Conservation (phyloP, 345 rosid genomes). For the Rhodomyrtus tomentosa region DNA sequence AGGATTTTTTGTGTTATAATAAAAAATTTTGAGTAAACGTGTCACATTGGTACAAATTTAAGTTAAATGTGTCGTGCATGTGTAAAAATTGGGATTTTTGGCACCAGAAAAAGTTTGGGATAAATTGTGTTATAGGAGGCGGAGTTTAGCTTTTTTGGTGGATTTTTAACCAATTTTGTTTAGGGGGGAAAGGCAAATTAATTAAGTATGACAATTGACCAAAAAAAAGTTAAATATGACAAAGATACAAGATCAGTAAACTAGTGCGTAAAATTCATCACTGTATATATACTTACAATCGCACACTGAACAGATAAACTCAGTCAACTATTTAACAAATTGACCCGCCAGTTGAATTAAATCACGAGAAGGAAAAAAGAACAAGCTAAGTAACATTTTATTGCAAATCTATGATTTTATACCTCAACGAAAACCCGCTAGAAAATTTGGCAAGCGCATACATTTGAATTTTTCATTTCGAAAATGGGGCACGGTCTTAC, state of each 20-base stretch:
- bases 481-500: rapidly evolving
- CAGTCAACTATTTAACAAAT: not conserved
- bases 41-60: no score
- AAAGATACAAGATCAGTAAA: not conserved
- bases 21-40: no score
- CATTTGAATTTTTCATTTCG: not conserved
- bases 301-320: not conserved
- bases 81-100: no score
- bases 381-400: not conserved
- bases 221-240: not conserved
- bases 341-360: not conserved
- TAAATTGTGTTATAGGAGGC: no score
- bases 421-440: not conserved
- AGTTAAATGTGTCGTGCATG: no score
- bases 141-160: no score
- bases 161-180: no score
- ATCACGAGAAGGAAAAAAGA: not conserved
- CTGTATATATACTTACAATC: not conserved
- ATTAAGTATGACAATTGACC: not conserved
- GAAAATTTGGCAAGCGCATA: not conserved
- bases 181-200: not conserved
- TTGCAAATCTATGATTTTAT: not conserved
- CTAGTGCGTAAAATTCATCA: not conserved
- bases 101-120: no score
- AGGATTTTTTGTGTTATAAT: no score